A percentile compares a stretch with the other conserved stretches of the same genome.
These are phyloP conservation scores for Friedmanniomyces endolithicus DNA, from an alignment of 495 filamentous ascomycete genomes.

Conservation along the genomic window DNA sequence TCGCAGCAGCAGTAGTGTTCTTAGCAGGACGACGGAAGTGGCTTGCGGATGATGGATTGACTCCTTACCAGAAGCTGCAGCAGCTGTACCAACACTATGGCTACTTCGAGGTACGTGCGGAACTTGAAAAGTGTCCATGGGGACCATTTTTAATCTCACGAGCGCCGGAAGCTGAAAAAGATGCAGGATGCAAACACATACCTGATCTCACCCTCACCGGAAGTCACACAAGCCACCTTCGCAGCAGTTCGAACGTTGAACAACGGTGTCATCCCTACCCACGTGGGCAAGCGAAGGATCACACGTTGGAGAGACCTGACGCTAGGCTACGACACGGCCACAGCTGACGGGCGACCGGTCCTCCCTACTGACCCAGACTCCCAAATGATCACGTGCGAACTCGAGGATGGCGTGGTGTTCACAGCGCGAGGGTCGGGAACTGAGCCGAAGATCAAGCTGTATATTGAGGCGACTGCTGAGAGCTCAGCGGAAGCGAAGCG, in stretches of 20 bases:
- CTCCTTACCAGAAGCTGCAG: conserved; percentile 48
- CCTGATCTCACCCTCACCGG: conserved; percentile 47
- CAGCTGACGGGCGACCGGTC: conserved; percentile 40
- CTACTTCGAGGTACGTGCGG: conserved; percentile 38
- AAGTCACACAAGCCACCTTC: conserved; percentile 43
- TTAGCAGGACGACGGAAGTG: conserved; percentile 44
- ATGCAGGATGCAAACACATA: conserved; percentile 49
- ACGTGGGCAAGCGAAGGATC: conserved; percentile 34
- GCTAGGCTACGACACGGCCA: conserved; percentile 48
- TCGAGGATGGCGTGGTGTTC: conserved; percentile 50
- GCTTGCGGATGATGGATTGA: conserved; percentile 41
- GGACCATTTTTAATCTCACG: not conserved
- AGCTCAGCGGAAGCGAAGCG: conserved; percentile 35
- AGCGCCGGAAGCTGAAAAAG: not conserved
- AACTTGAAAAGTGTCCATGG: no score
- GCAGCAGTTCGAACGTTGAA: conserved; percentile 34
- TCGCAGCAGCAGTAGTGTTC: conserved; percentile 55
- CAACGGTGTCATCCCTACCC: conserved; percentile 6
- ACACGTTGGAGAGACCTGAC: conserved; percentile 58
- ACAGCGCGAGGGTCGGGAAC: conserved; percentile 59
- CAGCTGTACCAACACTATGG: conserved; percentile 49
- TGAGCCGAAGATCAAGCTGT: conserved; percentile 45
- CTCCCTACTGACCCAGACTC: conserved; percentile 47
- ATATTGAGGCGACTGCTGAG: conserved; percentile 27
- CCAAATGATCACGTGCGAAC: conserved; percentile 62